These are phyloP conservation scores for Wickerhamiella alocasiicola DNA, from an alignment of 805 yeast species.

Conservation along the genomic window DNA sequence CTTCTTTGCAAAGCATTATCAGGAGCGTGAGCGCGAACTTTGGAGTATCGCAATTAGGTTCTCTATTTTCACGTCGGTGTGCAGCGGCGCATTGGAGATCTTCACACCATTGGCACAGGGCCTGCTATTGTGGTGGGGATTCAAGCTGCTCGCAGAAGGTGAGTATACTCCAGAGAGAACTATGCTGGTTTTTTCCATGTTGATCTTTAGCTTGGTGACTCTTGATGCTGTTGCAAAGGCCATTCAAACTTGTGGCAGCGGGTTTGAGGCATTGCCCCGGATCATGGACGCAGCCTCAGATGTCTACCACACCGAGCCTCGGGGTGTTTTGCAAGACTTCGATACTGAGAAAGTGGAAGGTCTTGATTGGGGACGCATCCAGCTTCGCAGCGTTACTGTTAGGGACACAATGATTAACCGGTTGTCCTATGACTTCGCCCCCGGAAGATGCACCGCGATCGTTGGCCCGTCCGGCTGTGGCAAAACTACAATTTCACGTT, in stretches of 20 bases:
- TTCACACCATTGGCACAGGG: conserved; percentile 53
- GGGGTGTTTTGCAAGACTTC: neutral
- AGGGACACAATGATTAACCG: conserved; percentile 30
- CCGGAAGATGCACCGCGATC: conserved; percentile 48
- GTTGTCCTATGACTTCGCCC: conserved; percentile 33
- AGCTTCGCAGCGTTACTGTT: conserved; percentile 13
- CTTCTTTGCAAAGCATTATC: conserved; percentile 30
- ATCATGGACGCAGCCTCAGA: conserved; percentile 11
- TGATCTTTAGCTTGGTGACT: conserved; percentile 59
- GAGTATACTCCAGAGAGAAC: conserved; percentile 46
- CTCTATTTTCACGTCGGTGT: conserved; percentile 52
- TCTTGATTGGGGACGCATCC: conserved; percentile 12
- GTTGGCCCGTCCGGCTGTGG: conserved; percentile 89
- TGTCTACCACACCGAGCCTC: neutral
- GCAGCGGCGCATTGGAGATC: conserved; percentile 45
- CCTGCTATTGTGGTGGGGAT: conserved; percentile 65
- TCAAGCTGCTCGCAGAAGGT: conserved; percentile 47
- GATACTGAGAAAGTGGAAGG: neutral
- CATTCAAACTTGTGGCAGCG: conserved; percentile 71
- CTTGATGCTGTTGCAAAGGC: conserved; percentile 47
- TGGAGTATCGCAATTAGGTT: conserved; percentile 36
- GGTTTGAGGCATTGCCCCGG: conserved; percentile 34
- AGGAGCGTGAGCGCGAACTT: conserved; percentile 25
- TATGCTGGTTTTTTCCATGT: conserved; percentile 56
- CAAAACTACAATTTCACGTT: conserved; percentile 59